These are phyloP conservation scores for Trichoderma hamatum DNA, from an alignment of 2,329 filamentous ascomycete genomes.

Conservation along the genomic window DNA sequence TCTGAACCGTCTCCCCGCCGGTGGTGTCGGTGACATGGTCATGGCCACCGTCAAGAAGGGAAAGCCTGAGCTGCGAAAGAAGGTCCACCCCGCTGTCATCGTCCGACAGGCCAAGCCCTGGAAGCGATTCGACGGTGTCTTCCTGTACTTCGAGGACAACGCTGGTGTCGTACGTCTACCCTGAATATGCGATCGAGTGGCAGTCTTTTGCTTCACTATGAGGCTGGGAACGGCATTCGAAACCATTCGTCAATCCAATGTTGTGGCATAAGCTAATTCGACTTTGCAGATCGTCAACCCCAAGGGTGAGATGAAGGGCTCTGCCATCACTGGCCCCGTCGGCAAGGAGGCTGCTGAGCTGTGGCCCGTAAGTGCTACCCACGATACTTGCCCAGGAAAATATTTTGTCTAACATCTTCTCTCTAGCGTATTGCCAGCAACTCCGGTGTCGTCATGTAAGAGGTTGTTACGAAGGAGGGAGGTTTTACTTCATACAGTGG, in stretches of 20 bases:
- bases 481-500: conserved; percentile 5
- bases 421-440: conserved; percentile 96
- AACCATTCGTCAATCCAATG: neutral
- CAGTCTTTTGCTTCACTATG: neutral
- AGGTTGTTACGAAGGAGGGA: conserved; percentile 35
- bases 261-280: conserved; percentile 41
- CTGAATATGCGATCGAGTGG: neutral
- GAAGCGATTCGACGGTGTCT: conserved; percentile 97
- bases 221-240: neutral
- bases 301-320: conserved; percentile 99
- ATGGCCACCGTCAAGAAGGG: conserved; percentile 99
- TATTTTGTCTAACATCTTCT: neutral
- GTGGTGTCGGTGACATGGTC: conserved; percentile 99
- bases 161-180: conserved; percentile 84
- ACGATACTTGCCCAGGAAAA: neutral
- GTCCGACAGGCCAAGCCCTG: conserved; percentile 99
- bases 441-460: conserved; percentile 99
- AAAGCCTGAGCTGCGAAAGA: conserved; percentile 99
- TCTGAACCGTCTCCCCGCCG: conserved; percentile 95
- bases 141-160: conserved; percentile 99
- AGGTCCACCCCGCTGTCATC: conserved; percentile 99
- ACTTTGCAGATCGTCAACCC: conserved; percentile 88
- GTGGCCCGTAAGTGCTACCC: conserved; percentile 77
- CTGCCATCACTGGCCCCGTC: conserved; percentile 97
- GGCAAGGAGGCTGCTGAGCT: conserved; percentile 99